Evolutionary conservation across 352 stramenopile genomes (phyloP).

Genomic region (Blastocystis sp.): DNA sequence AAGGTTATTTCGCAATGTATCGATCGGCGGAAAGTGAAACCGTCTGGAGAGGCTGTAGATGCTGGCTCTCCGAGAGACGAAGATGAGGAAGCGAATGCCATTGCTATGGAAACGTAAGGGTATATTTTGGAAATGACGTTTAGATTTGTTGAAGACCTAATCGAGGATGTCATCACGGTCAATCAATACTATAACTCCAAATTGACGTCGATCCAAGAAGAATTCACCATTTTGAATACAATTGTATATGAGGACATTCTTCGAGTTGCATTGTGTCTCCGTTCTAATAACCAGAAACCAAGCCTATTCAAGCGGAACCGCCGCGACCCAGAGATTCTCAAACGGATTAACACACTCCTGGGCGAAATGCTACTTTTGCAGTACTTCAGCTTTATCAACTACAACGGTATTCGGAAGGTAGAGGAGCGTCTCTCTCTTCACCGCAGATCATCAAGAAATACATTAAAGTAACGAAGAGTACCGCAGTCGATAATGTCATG

Average conservation of each 20-base stretch:
- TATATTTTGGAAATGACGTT: background rate
- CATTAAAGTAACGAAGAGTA: conserved; percentile 47
- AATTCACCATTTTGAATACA: background rate
- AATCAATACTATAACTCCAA: conserved; percentile 56
- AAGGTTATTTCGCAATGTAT: conserved; percentile 38
- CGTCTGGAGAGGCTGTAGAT: background rate
- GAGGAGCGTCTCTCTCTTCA: background rate
- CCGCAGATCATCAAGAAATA: conserved; percentile 56
- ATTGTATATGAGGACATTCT: conserved; percentile 1
- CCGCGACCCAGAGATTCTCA: background rate
- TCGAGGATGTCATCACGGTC: conserved; percentile 31
- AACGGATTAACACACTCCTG: conserved; percentile 14
- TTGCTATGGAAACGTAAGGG: background rate
- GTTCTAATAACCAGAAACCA: background rate
- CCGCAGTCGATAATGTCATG: conserved; percentile 40
- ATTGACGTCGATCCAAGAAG: background rate
- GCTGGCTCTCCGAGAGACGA: background rate
- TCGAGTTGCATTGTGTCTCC: background rate
- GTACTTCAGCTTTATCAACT: conserved; percentile 45
- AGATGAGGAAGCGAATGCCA: background rate
- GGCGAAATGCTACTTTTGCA: conserved; percentile 51
- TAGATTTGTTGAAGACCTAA: conserved; percentile 53
- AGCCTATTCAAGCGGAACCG: background rate
- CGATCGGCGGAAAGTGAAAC: background rate
- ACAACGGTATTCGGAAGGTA: conserved; percentile 51